These are phyloP conservation scores for Pichia sp. DNA, from an alignment of 1,139 yeast species.

Conservation along the genomic window DNA sequence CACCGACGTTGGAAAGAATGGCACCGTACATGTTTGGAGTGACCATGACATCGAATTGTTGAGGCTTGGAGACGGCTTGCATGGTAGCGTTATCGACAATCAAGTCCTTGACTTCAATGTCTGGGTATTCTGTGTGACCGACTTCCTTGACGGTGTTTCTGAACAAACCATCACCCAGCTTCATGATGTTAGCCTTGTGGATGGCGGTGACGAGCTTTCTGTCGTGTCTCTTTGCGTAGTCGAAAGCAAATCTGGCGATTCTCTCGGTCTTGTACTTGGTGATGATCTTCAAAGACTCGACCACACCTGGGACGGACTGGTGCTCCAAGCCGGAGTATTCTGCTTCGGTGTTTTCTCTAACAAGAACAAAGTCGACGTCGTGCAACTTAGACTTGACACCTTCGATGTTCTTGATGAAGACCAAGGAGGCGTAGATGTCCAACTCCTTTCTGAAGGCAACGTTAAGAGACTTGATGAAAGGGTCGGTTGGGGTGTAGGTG, in stretches of 20 bases:
- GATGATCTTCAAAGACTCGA: constrained; percentile 92
- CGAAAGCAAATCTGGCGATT: constrained; percentile 95
- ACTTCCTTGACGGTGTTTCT: constrained; percentile 89
- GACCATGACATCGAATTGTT: constrained; percentile 95
- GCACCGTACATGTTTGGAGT: constrained; percentile 98
- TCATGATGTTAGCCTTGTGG: constrained; percentile 99
- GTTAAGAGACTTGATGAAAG: constrained; percentile 75
- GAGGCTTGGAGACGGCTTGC: constrained; percentile 98
- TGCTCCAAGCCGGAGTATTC: constrained; percentile 98
- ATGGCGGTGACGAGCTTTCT: constrained; percentile 93
- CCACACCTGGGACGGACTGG: constrained; percentile 96
- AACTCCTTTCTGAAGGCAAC: constrained; percentile 95
- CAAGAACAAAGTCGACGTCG: constrained; percentile 87
- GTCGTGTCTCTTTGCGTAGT: constrained; percentile 88
- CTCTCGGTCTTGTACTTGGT: constrained; percentile 95
- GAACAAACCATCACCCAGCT: constrained; percentile 96
- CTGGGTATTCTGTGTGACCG: constrained; percentile 81
- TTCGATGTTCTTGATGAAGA: constrained; percentile 87
- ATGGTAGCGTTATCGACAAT: constrained; percentile 98
- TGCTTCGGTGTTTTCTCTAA: constrained; percentile 97
- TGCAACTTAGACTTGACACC: constrained; percentile 89
- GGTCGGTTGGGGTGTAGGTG: constrained; percentile 77
- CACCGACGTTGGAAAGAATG: constrained; percentile 95
- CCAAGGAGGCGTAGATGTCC: constrained; percentile 91
- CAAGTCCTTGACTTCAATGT: constrained; percentile 80